These are phyloP conservation scores for Erythrophleum ivorense DNA, from an alignment of 331 rosid genomes.

Conservation along the genomic window DNA sequence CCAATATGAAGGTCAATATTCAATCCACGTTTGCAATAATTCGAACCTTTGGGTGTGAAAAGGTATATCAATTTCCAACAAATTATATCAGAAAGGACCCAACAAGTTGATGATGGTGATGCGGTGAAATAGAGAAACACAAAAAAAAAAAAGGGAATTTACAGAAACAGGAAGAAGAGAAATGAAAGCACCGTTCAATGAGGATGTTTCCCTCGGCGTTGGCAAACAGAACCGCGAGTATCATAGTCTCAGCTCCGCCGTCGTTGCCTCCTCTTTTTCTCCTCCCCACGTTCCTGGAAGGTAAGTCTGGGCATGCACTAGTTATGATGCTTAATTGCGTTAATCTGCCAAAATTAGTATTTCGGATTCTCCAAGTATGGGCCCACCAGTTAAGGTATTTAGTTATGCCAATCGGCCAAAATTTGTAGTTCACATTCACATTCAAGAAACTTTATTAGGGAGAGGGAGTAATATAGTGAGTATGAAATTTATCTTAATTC, in stretches of 20 bases:
- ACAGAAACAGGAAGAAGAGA: conserved; percentile 5
- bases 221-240: conserved; percentile 76
- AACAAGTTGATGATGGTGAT: too few species aligned
- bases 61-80: not conserved
- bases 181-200: conserved; percentile 70
- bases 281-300: not conserved
- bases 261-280: not conserved
- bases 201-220: conserved; percentile 82
- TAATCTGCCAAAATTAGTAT: too few species aligned
- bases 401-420: too few species aligned
- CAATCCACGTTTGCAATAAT: not conserved
- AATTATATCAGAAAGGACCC: not conserved
- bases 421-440: too few species aligned
- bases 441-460: too few species aligned
- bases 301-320: too few species aligned
- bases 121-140: not conserved
- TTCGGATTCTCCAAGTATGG: too few species aligned
- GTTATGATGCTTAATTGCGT: too few species aligned
- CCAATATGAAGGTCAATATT: conserved; percentile 17
- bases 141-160: not conserved
- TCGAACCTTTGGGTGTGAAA: not conserved
- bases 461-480: too few species aligned
- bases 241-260: conserved; percentile 40
- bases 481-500: too few species aligned
- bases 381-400: too few species aligned